Conservation (phyloP, 192 early-diverging fungal genomes). For the Coemansia sp. region DNA sequence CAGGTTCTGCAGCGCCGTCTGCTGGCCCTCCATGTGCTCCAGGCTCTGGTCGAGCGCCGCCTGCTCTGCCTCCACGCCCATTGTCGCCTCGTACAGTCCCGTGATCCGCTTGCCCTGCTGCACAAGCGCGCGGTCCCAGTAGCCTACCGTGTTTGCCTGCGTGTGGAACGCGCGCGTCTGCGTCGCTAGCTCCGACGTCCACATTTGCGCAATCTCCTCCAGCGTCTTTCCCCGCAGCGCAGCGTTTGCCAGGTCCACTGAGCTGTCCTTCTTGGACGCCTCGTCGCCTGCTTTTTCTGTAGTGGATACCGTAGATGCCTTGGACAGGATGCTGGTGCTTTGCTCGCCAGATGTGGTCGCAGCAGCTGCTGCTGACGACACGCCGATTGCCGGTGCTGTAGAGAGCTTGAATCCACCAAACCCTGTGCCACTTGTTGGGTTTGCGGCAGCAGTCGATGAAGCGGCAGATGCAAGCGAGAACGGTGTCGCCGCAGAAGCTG, state of each 20-base stretch:
- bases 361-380: not conserved
- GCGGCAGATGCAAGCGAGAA: conserved; percentile 26
- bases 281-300: not conserved
- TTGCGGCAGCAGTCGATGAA: conserved; percentile 29
- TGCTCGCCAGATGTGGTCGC: not conserved
- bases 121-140: conserved; percentile 86
- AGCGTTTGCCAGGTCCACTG: conserved; percentile 29
- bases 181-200: conserved; percentile 80
- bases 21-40: conserved; percentile 85
- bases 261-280: conserved; percentile 60
- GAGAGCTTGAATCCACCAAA: conserved; percentile 48
- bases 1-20: conserved; percentile 72
- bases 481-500: conserved; percentile 9
- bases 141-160: conserved; percentile 76
- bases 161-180: conserved; percentile 81
- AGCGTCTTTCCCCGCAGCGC: conserved; percentile 68
- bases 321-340: conserved; percentile 3
- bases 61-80: conserved; percentile 72
- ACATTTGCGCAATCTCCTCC: conserved; percentile 88
- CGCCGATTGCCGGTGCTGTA: conserved; percentile 29
- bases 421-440: conserved; percentile 48
- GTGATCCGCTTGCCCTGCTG: conserved; percentile 80
- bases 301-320: not conserved
- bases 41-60: conserved; percentile 80
- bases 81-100: conserved; percentile 70